Percentiles rank a stretch among this genome's conserved stretches.
These are phyloP conservation scores for Irpex sp. DNA, from an alignment of 1,284 basidiomycete species.

Conservation along the genomic window DNA sequence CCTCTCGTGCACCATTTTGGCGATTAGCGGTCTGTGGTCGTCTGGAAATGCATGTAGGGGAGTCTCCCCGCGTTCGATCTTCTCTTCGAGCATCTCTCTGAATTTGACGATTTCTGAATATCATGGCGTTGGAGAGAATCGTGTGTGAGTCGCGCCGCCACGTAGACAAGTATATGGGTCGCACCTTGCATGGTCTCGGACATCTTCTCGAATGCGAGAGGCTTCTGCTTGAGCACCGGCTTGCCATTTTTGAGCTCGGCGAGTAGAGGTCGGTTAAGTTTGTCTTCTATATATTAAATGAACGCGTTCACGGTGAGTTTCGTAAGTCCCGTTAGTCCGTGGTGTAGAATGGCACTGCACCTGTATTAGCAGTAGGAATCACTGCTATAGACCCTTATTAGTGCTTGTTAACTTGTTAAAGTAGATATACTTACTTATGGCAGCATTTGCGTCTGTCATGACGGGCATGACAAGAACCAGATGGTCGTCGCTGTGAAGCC, in stretches of 20 bases:
- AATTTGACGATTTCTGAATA: constrained; percentile 65
- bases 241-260: constrained; percentile 74
- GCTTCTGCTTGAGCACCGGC: constrained; percentile 74
- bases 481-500: constrained; percentile 8
- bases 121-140: background rate
- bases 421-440: constrained; percentile 12
- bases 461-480: constrained; percentile 16
- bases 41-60: constrained; percentile 56
- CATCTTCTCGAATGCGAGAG: constrained; percentile 66
- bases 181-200: constrained; percentile 79
- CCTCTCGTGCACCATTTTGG: constrained; percentile 80
- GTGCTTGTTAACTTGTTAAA: background rate
- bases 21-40: constrained; percentile 67
- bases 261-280: constrained; percentile 35
- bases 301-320: background rate
- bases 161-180: constrained; percentile 17
- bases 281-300: constrained; percentile 15
- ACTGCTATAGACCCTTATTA: constrained; percentile 2
- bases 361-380: constrained; percentile 1
- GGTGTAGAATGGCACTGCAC: constrained; percentile 4
- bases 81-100: constrained; percentile 57
- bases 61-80: constrained; percentile 36
- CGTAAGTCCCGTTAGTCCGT: background rate
- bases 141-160: constrained; percentile 2
- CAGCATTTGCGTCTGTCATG: constrained; percentile 20